Conservation (phyloP, 306 rosid genomes). For the Lathyrus aphaca region DNA sequence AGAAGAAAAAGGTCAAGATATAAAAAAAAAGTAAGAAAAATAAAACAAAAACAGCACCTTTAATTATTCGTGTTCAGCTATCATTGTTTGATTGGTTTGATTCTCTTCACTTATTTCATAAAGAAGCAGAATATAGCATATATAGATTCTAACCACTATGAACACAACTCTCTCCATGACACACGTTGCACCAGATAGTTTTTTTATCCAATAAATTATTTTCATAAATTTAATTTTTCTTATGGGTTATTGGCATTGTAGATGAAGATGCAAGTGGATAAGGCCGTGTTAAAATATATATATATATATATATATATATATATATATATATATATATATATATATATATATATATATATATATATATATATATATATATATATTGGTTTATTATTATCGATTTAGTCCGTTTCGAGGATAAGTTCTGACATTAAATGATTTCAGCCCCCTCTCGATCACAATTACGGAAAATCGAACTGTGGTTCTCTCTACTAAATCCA, state of each 20-base stretch:
- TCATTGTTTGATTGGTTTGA: constrained; percentile 27
- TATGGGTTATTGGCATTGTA: constrained; percentile 33
- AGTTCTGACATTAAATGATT: too few relatives aligned
- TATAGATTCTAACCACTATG: constrained; percentile 39
- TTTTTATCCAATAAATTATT: background rate
- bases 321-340: too few relatives aligned
- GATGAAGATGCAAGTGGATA: constrained; percentile 44
- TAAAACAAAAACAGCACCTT: background rate
- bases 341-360: too few relatives aligned
- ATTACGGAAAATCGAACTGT: too few relatives aligned
- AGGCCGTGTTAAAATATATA: constrained; percentile 36
- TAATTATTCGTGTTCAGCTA: constrained; percentile 30
- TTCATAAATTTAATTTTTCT: constrained; percentile 3
- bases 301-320: too few relatives aligned
- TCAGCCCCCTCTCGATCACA: too few relatives aligned
- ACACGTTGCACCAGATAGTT: constrained; percentile 18
- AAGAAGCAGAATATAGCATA: constrained; percentile 14
- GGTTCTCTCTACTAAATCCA: too few relatives aligned
- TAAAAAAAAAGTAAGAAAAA: constrained; percentile 6
- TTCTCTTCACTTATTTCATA: constrained; percentile 34
- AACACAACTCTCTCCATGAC: constrained; percentile 37
- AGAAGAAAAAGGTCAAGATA: constrained; percentile 26
- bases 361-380: too few relatives aligned
- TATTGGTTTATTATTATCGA: too few relatives aligned
- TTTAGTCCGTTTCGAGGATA: too few relatives aligned